A percentile compares a stretch with the other conserved stretches of the same genome.
phyloP scores from a whole-genome alignment of 2,329 filamentous ascomycete genomes.

The Venturia effusa region DNA sequence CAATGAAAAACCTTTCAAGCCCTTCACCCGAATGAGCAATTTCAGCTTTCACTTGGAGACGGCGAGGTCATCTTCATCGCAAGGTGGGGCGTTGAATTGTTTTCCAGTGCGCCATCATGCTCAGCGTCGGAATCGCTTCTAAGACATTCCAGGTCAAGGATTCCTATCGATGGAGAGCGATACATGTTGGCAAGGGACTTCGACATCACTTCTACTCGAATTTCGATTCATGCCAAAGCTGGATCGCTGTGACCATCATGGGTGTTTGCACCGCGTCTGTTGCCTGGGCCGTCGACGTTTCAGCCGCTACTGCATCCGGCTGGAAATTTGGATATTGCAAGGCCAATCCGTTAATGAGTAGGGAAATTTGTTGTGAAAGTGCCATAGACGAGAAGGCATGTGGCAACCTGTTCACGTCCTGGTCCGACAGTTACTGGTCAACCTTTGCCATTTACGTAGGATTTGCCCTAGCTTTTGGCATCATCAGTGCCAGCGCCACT shows the following conservation, averaged over 20 bases:
- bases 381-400: not conserved
- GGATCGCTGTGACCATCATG: slow-evolving; percentile 44
- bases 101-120: not conserved
- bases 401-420: slow-evolving; percentile 28
- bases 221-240: slow-evolving; percentile 43
- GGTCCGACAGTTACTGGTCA: slow-evolving; percentile 31
- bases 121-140: not conserved
- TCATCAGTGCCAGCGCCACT: slow-evolving; percentile 38
- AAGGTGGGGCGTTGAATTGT: not conserved
- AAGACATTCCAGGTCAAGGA: slow-evolving; percentile 38
- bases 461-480: slow-evolving; percentile 38
- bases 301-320: slow-evolving; percentile 43
- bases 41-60: no score
- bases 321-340: slow-evolving; percentile 48
- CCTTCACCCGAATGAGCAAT: no score
- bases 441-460: slow-evolving; percentile 39
- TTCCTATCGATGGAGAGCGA: slow-evolving; percentile 39
- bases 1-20: no score
- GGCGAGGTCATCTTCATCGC: no score
- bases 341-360: slow-evolving; percentile 33
- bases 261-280: slow-evolving; percentile 44
- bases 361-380: slow-evolving; percentile 38
- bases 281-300: slow-evolving; percentile 45
- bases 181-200: slow-evolving; percentile 34
- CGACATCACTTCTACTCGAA: slow-evolving; percentile 28